Conservation (phyloP, 108 stramenopile genomes). For the Epipyxis sp. region DNA sequence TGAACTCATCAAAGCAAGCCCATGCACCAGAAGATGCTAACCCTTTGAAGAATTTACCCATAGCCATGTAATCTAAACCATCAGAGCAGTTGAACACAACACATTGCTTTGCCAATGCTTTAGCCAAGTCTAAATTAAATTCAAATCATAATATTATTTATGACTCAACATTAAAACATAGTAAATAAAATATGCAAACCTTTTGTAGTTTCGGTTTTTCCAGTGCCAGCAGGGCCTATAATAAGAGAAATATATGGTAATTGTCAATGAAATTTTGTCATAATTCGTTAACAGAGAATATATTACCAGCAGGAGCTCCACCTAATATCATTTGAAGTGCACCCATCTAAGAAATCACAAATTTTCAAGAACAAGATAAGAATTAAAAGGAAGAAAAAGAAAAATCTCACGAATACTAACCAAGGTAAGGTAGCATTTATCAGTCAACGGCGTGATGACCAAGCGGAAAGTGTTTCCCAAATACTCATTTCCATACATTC, state of each 20-base stretch:
- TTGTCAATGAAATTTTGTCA: too few relatives aligned
- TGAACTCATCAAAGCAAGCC: slow-evolving; percentile 60
- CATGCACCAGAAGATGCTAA: slow-evolving; percentile 53
- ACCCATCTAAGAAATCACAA: too few relatives aligned
- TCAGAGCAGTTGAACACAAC: slow-evolving; percentile 64
- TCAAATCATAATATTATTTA: too few relatives aligned
- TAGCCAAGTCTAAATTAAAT: slow-evolving; percentile 48
- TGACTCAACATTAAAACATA: neutral
- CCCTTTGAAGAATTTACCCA: slow-evolving; percentile 54
- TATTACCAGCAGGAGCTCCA: slow-evolving; percentile 53
- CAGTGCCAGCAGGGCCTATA: slow-evolving; percentile 56
- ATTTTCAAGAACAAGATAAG: too few relatives aligned
- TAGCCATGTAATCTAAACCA: slow-evolving; percentile 58
- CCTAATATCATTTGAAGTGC: slow-evolving; percentile 57
- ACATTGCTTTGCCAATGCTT: slow-evolving; percentile 51
- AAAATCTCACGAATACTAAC: too few relatives aligned
- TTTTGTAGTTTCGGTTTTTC: slow-evolving; percentile 45
- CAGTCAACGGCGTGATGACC: slow-evolving; percentile 55
- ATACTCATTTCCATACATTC: slow-evolving; percentile 57
- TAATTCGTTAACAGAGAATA: too few relatives aligned
- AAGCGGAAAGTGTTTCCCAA: slow-evolving; percentile 54
- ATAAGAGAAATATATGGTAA: too few relatives aligned
- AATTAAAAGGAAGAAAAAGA: too few relatives aligned
- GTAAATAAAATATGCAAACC: slow-evolving; percentile 32
- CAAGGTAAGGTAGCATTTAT: slow-evolving; percentile 58